A percentile compares a stretch with the other conserved stretches of the same genome.
phyloP scores from a whole-genome alignment of 257 asterid genomes.

The Agastache rugosa region DNA sequence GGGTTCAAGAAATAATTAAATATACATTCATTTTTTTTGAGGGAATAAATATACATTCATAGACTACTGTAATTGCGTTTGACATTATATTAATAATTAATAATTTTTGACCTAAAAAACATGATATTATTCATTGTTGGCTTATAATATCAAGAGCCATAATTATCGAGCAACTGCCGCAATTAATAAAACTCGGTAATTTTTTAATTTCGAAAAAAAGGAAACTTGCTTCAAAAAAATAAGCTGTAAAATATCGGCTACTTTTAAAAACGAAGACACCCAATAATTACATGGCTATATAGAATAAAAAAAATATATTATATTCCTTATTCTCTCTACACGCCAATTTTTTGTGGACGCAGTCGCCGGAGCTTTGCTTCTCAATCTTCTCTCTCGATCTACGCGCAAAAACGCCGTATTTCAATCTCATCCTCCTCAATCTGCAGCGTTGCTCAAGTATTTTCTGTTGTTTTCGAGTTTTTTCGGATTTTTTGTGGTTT shows the following conservation, averaged over 20 bases:
- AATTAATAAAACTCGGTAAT: constrained; percentile 25
- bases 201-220: background rate
- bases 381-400: constrained; percentile 45
- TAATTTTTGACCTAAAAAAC: constrained; percentile 6
- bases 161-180: constrained; percentile 32
- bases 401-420: constrained; percentile 7
- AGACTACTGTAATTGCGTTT: background rate
- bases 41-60: background rate
- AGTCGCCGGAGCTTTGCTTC: constrained; percentile 54
- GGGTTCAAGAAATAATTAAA: background rate
- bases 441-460: background rate
- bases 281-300: constrained; percentile 33
- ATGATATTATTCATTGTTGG: background rate
- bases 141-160: background rate
- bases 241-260: constrained; percentile 31
- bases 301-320: constrained; percentile 14
- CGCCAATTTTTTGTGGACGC: constrained; percentile 57
- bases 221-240: constrained; percentile 3
- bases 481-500: background rate
- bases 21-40: too few relatives aligned
- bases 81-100: background rate
- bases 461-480: background rate
- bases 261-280: constrained; percentile 29
- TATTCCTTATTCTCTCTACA: constrained; percentile 43
- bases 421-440: constrained; percentile 29